phyloP scores from a whole-genome alignment of 352 stramenopile species.

The Thalassiosira livingstoniorum region DNA sequence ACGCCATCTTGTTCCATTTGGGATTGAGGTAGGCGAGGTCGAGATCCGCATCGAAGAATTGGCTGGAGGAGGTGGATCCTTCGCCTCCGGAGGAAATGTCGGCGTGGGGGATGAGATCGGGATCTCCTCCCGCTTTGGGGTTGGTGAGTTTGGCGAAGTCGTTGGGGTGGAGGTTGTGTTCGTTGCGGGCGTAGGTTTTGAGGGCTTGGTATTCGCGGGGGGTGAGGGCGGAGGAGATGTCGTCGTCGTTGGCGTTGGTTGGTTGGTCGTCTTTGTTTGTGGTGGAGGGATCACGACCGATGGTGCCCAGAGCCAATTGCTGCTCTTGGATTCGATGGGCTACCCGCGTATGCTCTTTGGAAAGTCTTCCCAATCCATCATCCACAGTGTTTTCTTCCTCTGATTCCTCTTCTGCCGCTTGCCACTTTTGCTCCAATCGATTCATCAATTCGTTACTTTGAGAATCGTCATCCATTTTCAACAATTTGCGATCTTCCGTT shows the following conservation, averaged over 20 bases:
- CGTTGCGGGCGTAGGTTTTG: slow-evolving; percentile 61
- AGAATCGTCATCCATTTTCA: slow-evolving; percentile 65
- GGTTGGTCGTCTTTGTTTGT: slow-evolving; percentile 7
- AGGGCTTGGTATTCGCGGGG: slow-evolving; percentile 68
- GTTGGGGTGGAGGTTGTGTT: slow-evolving; percentile 58
- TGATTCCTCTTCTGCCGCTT: slow-evolving; percentile 31
- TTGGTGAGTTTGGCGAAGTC: slow-evolving; percentile 28
- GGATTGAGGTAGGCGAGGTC: slow-evolving; percentile 44
- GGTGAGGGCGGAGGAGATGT: slow-evolving; percentile 59
- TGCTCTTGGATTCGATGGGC: slow-evolving; percentile 65
- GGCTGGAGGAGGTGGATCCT: background rate
- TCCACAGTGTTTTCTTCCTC: slow-evolving; percentile 13
- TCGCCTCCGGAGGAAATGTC: slow-evolving; percentile 48
- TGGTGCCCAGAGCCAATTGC: slow-evolving; percentile 65
- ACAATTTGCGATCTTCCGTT: slow-evolving; percentile 52
- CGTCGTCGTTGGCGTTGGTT: slow-evolving; percentile 27
- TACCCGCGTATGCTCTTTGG: slow-evolving; percentile 50
- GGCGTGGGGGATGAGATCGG: slow-evolving; percentile 65
- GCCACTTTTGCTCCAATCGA: slow-evolving; percentile 61
- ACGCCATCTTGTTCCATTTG: slow-evolving; percentile 29
- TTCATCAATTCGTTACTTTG: slow-evolving; percentile 60
- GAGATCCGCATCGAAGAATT: slow-evolving; percentile 37
- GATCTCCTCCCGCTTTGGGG: too few species aligned
- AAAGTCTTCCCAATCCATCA: slow-evolving; percentile 43
- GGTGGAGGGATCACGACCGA: slow-evolving; percentile 65